Evolutionary conservation across 768 basidiomycete genomes (phyloP), one percentile per base, ranked within the genome.

Genomic region (Omphalotus guepiniiformis): DNA sequence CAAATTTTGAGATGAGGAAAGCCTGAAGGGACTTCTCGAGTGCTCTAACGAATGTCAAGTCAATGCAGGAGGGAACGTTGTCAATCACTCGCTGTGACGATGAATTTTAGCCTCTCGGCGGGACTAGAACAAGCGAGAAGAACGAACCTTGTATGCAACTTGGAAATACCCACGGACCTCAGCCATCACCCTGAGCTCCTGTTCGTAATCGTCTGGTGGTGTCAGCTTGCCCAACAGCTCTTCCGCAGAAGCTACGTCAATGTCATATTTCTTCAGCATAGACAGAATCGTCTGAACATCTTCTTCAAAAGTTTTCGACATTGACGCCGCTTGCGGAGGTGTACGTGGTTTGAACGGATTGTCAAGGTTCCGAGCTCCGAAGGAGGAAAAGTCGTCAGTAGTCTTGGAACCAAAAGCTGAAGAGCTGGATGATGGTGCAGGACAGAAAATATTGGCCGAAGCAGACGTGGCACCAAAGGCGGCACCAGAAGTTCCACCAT

Each of bases 91-190:
- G 65, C 75, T 76, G 47, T 22, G 42, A 26, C 25, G 22, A 23
- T 18, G 7, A 15, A 11, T 1, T 30, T 43, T 26, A 25, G 26
- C n/a, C 18, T 18, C 6, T n/a, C 4, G 13, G 7, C 28, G 27
- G 13, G 7, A n/a, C 6, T n/a, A 26, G 30, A 16, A 46, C 11
- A 40, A 19, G 21, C 13, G 26, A n/a, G n/a, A n/a, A 30, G 18
- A 29, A 12, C 26, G 12, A 4, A 69, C 75, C 61, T 75, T 75
- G 56, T 70, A 75, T 0, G 74, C 63, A 11, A 75, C 66, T 54
- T 73, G 68, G 59, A 71, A 75, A 53, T 75, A 75, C 13, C 72
- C 72, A 7, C 66, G 56, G 3, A 71, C 67, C 48, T 74, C 69
- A 2, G 74, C 69, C 66, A 70, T 70, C 6, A 71, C 65, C 13